A percentile compares a stretch with the other conserved stretches of the same genome.
Evolutionary conservation across 2,329 filamentous ascomycete species (phyloP).

Genomic region (Ophiobolus disseminans): DNA sequence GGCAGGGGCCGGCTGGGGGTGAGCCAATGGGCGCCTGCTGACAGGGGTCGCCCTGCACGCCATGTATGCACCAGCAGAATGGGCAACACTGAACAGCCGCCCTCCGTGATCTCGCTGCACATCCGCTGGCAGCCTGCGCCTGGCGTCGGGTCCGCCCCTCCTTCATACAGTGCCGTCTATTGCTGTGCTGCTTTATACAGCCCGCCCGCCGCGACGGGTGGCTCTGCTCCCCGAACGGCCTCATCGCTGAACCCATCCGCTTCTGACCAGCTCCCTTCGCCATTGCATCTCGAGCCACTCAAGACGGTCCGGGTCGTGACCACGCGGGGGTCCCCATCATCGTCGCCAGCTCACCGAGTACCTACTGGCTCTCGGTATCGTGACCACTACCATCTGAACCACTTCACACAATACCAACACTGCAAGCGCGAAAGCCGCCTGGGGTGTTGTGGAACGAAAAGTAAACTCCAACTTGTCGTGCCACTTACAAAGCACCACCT

Average conservation of each 20-base stretch:
- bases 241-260: constrained; percentile 25
- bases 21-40: constrained; percentile 19
- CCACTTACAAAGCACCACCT: constrained; percentile 4
- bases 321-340: too few relatives aligned
- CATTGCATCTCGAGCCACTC: constrained; percentile 7
- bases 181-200: constrained; percentile 39
- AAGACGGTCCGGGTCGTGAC: background rate
- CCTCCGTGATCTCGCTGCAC: constrained; percentile 33
- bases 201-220: constrained; percentile 38
- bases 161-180: constrained; percentile 14
- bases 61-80: constrained; percentile 28
- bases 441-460: constrained; percentile 13
- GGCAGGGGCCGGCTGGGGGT: constrained; percentile 21
- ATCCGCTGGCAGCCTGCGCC: constrained; percentile 38
- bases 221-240: constrained; percentile 26
- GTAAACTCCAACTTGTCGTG: constrained; percentile 7
- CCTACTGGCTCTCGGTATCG: background rate
- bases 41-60: constrained; percentile 18
- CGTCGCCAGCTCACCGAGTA: too few relatives aligned
- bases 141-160: constrained; percentile 38
- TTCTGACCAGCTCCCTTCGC: constrained; percentile 10
- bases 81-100: constrained; percentile 43
- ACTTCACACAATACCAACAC: background rate
- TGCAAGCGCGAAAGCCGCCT: constrained; percentile 18
- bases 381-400: background rate